These are phyloP conservation scores for Naganishia randhawae DNA, from an alignment of 768 basidiomycete species.

Conservation along the genomic window DNA sequence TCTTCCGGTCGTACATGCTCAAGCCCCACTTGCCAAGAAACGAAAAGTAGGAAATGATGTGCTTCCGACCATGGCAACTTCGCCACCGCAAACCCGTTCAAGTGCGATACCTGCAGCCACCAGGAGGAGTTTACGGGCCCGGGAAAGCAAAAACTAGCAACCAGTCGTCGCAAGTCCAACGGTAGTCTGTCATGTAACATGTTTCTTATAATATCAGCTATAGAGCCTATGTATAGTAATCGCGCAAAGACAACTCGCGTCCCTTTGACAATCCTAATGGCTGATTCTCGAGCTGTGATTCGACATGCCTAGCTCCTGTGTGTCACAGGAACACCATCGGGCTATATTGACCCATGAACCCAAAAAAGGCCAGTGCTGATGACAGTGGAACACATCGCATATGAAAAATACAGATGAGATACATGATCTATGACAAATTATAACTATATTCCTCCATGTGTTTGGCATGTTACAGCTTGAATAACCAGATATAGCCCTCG, in stretches of 20 bases:
- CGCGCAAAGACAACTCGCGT: too few species aligned
- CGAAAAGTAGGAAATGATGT: neutral
- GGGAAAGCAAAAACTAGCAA: neutral
- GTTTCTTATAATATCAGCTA: too few species aligned
- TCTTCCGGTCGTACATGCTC: too few species aligned
- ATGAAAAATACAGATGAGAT: conserved; percentile 1
- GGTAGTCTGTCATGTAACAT: neutral
- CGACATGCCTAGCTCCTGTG: too few species aligned
- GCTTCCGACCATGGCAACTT: too few species aligned
- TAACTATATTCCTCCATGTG: conserved; percentile 22
- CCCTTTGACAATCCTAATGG: too few species aligned
- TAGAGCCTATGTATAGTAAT: too few species aligned
- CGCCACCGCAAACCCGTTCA: neutral
- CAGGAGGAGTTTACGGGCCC: neutral
- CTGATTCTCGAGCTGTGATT: too few species aligned
- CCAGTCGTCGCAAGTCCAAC: neutral
- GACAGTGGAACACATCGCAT: conserved; percentile 7
- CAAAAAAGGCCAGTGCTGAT: too few species aligned
- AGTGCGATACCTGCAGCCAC: neutral
- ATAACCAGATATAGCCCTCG: conserved; percentile 2
- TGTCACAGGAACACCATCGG: too few species aligned
- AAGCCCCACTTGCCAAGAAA: neutral
- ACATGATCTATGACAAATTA: conserved; percentile 8
- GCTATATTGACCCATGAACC: too few species aligned
- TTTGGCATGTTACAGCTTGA: conserved; percentile 22